Evolutionary conservation across 768 basidiomycete species (phyloP).

Genomic region (Zangia roseola): DNA sequence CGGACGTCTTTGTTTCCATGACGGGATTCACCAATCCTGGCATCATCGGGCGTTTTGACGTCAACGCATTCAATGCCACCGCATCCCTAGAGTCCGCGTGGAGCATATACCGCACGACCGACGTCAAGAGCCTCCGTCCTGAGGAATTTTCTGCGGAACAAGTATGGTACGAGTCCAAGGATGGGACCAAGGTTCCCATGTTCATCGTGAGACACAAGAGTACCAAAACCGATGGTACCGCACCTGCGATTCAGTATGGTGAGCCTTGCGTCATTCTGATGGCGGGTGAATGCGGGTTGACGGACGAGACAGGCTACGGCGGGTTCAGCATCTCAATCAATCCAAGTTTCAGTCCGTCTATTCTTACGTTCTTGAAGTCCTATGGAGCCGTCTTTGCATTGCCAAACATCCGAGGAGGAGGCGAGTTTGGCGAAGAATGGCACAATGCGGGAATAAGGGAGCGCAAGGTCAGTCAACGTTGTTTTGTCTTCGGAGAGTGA

Average conservation of each 20-base stretch:
- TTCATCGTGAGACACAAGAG: conserved; percentile 77
- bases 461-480: conserved; percentile 50
- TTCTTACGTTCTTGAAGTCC: conserved; percentile 70
- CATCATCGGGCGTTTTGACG: conserved; percentile 62
- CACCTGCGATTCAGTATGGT: conserved; percentile 79
- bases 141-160: conserved; percentile 72
- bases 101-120: conserved; percentile 56
- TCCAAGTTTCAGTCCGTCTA: conserved; percentile 68
- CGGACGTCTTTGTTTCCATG: conserved; percentile 63
- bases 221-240: conserved; percentile 69
- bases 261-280: conserved; percentile 6
- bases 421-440: conserved; percentile 86
- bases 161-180: conserved; percentile 79
- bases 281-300: not conserved
- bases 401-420: conserved; percentile 64
- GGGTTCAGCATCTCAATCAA: conserved; percentile 72
- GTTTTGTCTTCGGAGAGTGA: not conserved
- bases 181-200: conserved; percentile 82
- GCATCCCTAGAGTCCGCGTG: conserved; percentile 47
- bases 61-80: conserved; percentile 32
- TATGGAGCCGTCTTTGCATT: conserved; percentile 68
- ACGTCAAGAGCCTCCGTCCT: conserved; percentile 57
- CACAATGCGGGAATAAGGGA: conserved; percentile 70
- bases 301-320: conserved; percentile 59
- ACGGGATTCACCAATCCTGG: conserved; percentile 74